Base-by-base conservation (phyloP, 331 rosid genomes). In the Erythrophleum ivorense region DNA sequence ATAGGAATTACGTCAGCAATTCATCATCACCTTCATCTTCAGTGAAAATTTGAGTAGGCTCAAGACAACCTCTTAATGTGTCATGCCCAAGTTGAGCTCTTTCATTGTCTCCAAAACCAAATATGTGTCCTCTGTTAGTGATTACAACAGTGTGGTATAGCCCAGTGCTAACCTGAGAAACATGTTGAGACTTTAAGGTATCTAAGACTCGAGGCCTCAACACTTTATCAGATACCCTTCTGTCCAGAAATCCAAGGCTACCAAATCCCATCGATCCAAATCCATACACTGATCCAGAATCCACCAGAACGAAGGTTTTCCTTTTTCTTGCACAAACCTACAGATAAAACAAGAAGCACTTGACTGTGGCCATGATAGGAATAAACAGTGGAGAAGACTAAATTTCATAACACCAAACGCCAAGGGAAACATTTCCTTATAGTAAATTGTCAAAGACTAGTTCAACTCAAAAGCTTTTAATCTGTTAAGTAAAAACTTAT, bases 81-180 rank as follows among this genome's bases (percentile, higher is more conserved):
- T 93, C 98, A 31, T 87, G 96, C 41, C 98, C 98, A 29, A 95
- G 97, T 77, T 95, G 98, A 10, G 88, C 98, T 82, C 98, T 87
- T 86, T 95, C 97, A 15, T 95, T 95, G 81, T 95, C 98, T 84
- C 98, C 98, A 9, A 93, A 95, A 24, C 98, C 98, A 31, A 93
- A 86, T 80, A 95, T 86, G 54, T 71, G 82, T 78, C 98, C 98
- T 24, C 84, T 69, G 86, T 84, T 90, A 5, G 98, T 95, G 80
- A 95, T 70, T n/a, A 83, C 90, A 29, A 90, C 91, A 3, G 98
- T 93, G 77, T 93, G 98, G 84, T 89, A 91, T 53, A 95, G 82
- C 45, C 98, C 97, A 3, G 97, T 95, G 90, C 98, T 91, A 33
- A 95, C 87, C 83, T 90, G 98, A 83, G 98, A 90, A 79, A 93